Base-by-base conservation (phyloP, 805 yeast genomes). In the Debaryomyces castellii region DNA sequence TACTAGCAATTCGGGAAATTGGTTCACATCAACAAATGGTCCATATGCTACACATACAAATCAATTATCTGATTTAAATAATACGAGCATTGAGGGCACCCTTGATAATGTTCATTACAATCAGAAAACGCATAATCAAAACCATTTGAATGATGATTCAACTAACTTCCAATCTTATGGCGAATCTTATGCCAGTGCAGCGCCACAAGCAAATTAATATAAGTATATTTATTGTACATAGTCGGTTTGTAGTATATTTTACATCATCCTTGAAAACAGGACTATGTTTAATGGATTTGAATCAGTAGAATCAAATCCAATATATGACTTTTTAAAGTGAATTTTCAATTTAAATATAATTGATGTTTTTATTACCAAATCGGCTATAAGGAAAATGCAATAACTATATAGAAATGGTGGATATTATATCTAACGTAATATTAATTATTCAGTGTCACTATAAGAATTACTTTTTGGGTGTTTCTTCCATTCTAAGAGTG, bases 401-500 rank as follows among this genome's bases (percentile, higher is more conserved):
- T 28, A 12, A 28, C 33, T 28, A 28, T 28, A 28, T 28, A 28
- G 33, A 28, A 28, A 11, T 23, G 33, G 11, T 28, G 16, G n/a
- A n/a, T n/a, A 28, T 23, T 16, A 30, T 14, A 14, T 30, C 20
- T 30, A 30, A 14, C 20, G n/a, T n/a, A n/a, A 30, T 25, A 25
- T 25, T 16, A 16, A 14, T 30, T 16, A 30, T 30, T 30, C 34
- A 10, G 20, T 30, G 22, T 43, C 50, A 39, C 45, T 44, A 25
- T 24, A 41, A 4, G 43, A 14, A 17, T 34, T 33, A 17, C 24
- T 40, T 7, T 35, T 35, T 33, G 49, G 44, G 40, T 60, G 52
- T 38, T 55, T 64, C 50, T 66, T 70, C 75, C 76, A 82, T 42
- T 78, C 81, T 49, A 87, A 69, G 47, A 87, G 67, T 2, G 78